Base-by-base conservation (phyloP, 176 grass and related monocot species). In the Carex kokanica region DNA sequence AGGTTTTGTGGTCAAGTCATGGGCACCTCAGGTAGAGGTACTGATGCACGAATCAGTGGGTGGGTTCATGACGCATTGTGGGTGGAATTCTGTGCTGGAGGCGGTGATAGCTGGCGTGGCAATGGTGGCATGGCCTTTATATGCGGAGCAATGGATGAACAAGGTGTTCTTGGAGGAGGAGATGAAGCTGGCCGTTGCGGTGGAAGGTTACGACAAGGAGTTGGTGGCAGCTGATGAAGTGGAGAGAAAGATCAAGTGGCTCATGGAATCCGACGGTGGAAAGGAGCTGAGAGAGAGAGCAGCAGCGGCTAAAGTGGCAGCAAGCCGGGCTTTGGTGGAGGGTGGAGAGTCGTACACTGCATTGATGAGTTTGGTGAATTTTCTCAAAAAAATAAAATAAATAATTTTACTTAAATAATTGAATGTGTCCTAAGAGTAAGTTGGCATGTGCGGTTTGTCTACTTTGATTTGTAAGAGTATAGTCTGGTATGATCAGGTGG, bases 161-260 rank as follows among this genome's bases (percentile, higher is more conserved):
- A 87, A 77, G 55, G 87, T 89, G 54, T 85, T 89, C 78, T 63
- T 89, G 59, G 88, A 83, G 59, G 78, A 89, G 59, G 84, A 89
- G 65, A 82, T 89, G 88, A 79, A 40, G 71, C 8, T 86, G 24
- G 84, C 88, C 11, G 79, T 83, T 16, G 80, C 72, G 2, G 73
- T 90, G 49, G 54, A 86, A 55, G 88, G 88, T n/a, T 90, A 84
- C 7, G 86, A 90, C 71, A 62, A 34, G 12, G 84, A 62, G 8
- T n/a, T 80, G 43, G 88, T 90, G 62, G 4, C 60, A 1, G 84
- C 84, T 11, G n/a, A 64, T 5, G 88, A 86, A 81, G 60, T 89
- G 25, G 79, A 45, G 3, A 58, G 6, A 21, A 89, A 89, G 83
- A 85, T 89, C 6, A 56, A 51, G 60, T 86, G 82, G 86, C 81